These are phyloP conservation scores for Phytophthora brassicae DNA, from an alignment of 352 stramenopile genomes.

Conservation along the genomic window DNA sequence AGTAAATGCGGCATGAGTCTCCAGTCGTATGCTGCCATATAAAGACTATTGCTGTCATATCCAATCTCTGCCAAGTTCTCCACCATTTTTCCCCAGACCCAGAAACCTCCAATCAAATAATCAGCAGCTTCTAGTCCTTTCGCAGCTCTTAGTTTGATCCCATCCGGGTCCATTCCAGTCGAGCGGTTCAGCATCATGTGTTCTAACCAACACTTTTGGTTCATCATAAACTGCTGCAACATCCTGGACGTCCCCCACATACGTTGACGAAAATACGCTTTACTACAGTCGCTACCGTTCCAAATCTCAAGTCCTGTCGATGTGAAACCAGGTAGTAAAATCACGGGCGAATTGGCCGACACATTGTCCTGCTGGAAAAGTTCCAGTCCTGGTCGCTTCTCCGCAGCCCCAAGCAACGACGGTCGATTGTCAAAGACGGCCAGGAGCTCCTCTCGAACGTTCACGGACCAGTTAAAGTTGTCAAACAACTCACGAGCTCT, in stretches of 20 bases:
- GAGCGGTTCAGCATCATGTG: constrained; percentile 91
- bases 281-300: constrained; percentile 87
- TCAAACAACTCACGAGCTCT: constrained; percentile 63
- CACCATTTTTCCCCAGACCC: constrained; percentile 93
- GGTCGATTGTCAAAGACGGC: constrained; percentile 62
- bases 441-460: constrained; percentile 66
- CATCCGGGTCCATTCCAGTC: constrained; percentile 89
- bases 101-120: constrained; percentile 94
- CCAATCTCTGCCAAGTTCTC: constrained; percentile 91
- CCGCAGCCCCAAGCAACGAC: constrained; percentile 31
- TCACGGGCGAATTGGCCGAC: constrained; percentile 68
- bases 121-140: constrained; percentile 92
- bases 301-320: constrained; percentile 95
- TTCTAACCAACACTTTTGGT: constrained; percentile 92
- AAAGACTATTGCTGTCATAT: constrained; percentile 92
- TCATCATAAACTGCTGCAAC: constrained; percentile 88
- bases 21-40: constrained; percentile 89
- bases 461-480: constrained; percentile 66
- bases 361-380: constrained; percentile 53
- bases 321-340: constrained; percentile 94
- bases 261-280: constrained; percentile 90
- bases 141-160: constrained; percentile 76
- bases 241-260: constrained; percentile 92
- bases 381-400: constrained; percentile 50
- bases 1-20: constrained; percentile 70